Percentiles rank a stretch among this genome's conserved stretches.
Evolutionary conservation across 2,329 filamentous ascomycete genomes (phyloP).

Genomic region (Aspergillus oerlinghausenensis): DNA sequence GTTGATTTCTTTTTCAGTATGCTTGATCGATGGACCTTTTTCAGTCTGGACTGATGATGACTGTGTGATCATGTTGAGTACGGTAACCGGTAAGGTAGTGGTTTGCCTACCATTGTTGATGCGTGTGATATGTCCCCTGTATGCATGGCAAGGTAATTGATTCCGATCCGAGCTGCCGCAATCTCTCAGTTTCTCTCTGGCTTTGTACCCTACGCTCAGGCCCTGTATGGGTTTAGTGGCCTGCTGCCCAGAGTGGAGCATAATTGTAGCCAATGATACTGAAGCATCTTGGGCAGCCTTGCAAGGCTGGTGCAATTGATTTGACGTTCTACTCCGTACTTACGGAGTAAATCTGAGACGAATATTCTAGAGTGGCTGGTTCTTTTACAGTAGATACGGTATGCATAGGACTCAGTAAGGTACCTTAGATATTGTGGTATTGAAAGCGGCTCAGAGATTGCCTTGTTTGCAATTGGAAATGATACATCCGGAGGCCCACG

Average conservation of each 20-base stretch:
- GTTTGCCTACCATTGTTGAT: neutral
- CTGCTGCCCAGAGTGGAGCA: neutral
- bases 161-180: neutral
- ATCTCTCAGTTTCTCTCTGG: neutral
- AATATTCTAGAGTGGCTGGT: no score
- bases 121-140: neutral
- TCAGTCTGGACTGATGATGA: neutral
- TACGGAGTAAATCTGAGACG: no score
- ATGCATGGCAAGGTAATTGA: neutral
- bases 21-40: neutral
- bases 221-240: neutral
- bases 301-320: conserved; percentile 15
- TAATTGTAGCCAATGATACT: neutral
- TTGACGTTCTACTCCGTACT: neutral
- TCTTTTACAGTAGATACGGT: neutral
- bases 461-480: neutral
- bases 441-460: neutral
- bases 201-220: no score
- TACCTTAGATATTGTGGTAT: neutral
- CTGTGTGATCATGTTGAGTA: neutral
- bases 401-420: neutral
- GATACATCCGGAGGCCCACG: neutral
- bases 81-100: neutral
- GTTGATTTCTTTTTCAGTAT: neutral
- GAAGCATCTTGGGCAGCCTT: conserved; percentile 15